These are phyloP conservation scores for Conticribra weissflogii DNA, from an alignment of 108 stramenopile genomes.

Conservation along the genomic window DNA sequence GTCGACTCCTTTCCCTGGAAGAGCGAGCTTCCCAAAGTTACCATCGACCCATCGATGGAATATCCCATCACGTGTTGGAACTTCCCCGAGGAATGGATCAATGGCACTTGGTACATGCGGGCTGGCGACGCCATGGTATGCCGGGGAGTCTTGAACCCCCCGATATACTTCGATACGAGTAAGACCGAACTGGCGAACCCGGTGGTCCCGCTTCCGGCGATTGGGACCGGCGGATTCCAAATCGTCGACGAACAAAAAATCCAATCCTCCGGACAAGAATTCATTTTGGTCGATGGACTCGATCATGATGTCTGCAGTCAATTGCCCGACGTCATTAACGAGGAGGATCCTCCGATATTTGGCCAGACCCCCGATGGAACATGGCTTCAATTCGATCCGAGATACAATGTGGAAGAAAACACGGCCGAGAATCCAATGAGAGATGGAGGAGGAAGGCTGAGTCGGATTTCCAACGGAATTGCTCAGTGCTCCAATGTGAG, in stretches of 20 bases:
- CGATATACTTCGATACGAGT: constrained; percentile 23
- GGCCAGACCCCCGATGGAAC: constrained; percentile 39
- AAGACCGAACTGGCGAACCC: constrained; percentile 30
- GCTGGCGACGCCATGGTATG: constrained; percentile 27
- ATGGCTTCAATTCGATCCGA: constrained; percentile 37
- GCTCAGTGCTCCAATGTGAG: neutral
- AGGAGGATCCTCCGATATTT: constrained; percentile 30
- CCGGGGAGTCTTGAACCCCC: constrained; percentile 30
- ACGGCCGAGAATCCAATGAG: constrained; percentile 13
- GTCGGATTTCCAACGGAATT: constrained; percentile 5
- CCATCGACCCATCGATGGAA: constrained; percentile 33
- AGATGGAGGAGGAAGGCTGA: constrained; percentile 36
- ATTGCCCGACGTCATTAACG: constrained; percentile 38
- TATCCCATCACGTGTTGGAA: constrained; percentile 37
- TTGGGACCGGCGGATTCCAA: constrained; percentile 15
- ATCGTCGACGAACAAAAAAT: constrained; percentile 28
- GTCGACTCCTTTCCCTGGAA: neutral
- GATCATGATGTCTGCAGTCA: constrained; percentile 31
- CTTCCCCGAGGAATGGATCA: constrained; percentile 13
- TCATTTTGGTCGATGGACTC: constrained; percentile 29
- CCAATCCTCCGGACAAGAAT: constrained; percentile 26
- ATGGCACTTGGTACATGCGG: constrained; percentile 23
- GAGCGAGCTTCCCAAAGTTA: neutral
- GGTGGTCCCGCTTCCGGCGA: constrained; percentile 28
- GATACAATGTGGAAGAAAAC: constrained; percentile 26